Evolutionary conservation across 2,329 filamentous ascomycete genomes (phyloP).

Genomic region (Monilinia fructigena): DNA sequence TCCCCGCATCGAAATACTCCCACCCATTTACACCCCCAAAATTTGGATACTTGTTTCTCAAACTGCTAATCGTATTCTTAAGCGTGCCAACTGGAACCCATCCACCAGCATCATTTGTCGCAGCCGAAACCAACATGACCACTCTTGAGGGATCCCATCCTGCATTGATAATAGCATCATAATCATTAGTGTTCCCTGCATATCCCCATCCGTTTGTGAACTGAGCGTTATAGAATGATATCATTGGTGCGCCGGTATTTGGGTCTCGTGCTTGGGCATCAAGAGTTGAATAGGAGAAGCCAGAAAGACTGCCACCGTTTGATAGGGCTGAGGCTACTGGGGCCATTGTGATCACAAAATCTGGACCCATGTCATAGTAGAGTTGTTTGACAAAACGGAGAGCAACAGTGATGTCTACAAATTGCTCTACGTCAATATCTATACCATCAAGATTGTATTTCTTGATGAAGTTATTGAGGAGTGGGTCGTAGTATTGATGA

Average conservation of each 20-base stretch:
- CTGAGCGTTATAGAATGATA: constrained; percentile 27
- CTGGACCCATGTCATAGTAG: constrained; percentile 65
- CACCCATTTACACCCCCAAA: constrained; percentile 44
- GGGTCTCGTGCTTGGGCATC: constrained; percentile 47
- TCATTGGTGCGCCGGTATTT: constrained; percentile 7
- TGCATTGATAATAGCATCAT: constrained; percentile 20
- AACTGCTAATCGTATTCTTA: constrained; percentile 41
- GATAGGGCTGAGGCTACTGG: constrained; percentile 57
- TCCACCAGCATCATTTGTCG: constrained; percentile 23
- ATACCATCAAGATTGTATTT: constrained; percentile 84
- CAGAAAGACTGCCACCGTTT: constrained; percentile 53
- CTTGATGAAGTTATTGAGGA: constrained; percentile 46
- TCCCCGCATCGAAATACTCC: constrained; percentile 54
- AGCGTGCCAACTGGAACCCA: constrained; percentile 18
- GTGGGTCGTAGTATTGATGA: constrained; percentile 24
- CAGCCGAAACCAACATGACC: constrained; percentile 21
- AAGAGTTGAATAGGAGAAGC: constrained; percentile 75
- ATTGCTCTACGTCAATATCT: constrained; percentile 84
- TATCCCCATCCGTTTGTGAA: constrained; percentile 26
- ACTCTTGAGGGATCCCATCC: constrained; percentile 26
- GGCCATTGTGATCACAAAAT: constrained; percentile 64
- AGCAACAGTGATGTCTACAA: constrained; percentile 66
- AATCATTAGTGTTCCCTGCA: constrained; percentile 15
- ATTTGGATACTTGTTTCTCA: constrained; percentile 23
- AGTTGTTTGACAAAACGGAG: constrained; percentile 80